Evolutionary conservation across 257 asterid species (phyloP).

Genomic region (Solanum chaucha): DNA sequence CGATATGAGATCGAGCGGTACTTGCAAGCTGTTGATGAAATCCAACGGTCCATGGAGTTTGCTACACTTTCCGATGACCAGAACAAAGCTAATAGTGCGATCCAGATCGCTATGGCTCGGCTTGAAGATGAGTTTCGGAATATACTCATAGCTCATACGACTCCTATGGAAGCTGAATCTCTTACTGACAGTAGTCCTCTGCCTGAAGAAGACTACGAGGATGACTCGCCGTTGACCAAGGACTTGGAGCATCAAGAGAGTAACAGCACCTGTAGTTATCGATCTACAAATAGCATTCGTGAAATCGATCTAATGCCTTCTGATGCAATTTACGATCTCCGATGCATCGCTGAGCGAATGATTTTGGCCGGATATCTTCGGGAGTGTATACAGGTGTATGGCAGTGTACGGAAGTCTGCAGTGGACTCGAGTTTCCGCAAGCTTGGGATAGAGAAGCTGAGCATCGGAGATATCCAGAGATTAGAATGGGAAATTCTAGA

Average conservation of each 20-base stretch:
- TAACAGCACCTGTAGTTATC: too few relatives aligned
- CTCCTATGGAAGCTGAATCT: conserved; percentile 52
- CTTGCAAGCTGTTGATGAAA: conserved; percentile 74
- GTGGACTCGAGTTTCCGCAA: too few relatives aligned
- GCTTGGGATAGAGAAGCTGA: too few relatives aligned
- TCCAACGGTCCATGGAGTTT: conserved; percentile 41
- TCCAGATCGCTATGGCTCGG: conserved; percentile 95
- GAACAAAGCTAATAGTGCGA: conserved; percentile 24
- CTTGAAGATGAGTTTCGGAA: conserved; percentile 93
- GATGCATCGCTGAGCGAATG: too few relatives aligned
- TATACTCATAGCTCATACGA: conserved; percentile 56
- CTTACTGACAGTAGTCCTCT: conserved; percentile 24
- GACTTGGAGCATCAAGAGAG: too few relatives aligned
- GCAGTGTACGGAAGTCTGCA: too few relatives aligned
- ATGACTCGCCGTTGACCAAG: conserved; percentile 23
- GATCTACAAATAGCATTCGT: too few relatives aligned
- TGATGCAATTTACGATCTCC: too few relatives aligned
- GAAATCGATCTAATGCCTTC: too few relatives aligned
- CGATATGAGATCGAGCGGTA: conserved; percentile 69
- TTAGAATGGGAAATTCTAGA: conserved; percentile 77
- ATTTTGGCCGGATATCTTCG: too few relatives aligned
- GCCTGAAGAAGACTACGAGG: conserved; percentile 13
- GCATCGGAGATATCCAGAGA: too few relatives aligned
- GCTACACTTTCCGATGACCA: conserved; percentile 34
- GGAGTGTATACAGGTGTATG: too few relatives aligned